Conservation (phyloP, 139 green algal species). For the Tetraselmis chui region DNA sequence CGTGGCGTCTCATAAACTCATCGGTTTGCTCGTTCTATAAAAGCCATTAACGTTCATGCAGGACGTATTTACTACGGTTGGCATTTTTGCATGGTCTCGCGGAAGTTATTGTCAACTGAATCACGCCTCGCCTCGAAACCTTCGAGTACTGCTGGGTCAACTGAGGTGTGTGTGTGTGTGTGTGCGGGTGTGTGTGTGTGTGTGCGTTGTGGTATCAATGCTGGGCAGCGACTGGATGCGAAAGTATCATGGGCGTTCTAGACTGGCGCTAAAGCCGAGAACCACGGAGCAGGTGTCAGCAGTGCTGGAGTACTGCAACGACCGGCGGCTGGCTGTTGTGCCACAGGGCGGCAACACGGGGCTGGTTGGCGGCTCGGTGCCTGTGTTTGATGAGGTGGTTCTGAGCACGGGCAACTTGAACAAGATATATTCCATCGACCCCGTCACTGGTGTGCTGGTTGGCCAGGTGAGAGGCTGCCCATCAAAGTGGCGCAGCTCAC, state of each 20-base stretch:
- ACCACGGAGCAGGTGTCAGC: conserved; percentile 63
- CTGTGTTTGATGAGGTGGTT: conserved; percentile 87
- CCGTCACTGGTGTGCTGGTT: conserved; percentile 60
- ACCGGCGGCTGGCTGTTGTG: conserved; percentile 73
- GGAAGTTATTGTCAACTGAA: too few relatives aligned
- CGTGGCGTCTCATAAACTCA: too few relatives aligned
- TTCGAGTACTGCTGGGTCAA: too few relatives aligned
- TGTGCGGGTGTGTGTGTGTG: neutral
- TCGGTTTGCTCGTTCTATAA: too few relatives aligned
- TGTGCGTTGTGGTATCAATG: neutral
- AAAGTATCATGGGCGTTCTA: conserved; percentile 67
- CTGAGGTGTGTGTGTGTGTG: too few relatives aligned
- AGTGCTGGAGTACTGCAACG: conserved; percentile 70
- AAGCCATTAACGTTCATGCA: too few relatives aligned
- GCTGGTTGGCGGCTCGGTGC: conserved; percentile 83
- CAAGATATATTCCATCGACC: conserved; percentile 58
- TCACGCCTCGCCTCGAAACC: too few relatives aligned
- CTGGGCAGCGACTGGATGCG: conserved; percentile 77
- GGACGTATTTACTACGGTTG: too few relatives aligned
- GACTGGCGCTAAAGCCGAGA: conserved; percentile 46
- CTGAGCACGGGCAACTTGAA: conserved; percentile 63
- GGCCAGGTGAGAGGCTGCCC: conserved; percentile 12
- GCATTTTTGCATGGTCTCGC: too few relatives aligned
- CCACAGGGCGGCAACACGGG: conserved; percentile 91
- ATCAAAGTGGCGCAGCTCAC: conserved; percentile 28